Evolutionary conservation across 768 basidiomycete species (phyloP), one percentile per base, ranked within the genome.

Genomic region (Russula abietina): DNA sequence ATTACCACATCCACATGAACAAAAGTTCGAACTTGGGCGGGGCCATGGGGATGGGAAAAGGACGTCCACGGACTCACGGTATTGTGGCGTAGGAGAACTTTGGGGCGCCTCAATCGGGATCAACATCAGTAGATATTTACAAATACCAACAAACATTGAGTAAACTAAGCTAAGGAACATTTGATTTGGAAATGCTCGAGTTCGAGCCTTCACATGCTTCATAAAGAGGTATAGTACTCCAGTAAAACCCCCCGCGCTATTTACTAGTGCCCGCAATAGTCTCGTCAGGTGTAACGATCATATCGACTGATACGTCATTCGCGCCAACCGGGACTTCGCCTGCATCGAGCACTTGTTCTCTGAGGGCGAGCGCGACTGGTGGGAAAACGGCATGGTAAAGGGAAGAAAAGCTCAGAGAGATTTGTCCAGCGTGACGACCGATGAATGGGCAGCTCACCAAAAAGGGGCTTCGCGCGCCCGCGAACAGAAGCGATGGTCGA

Each of bases 231-330:
- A n/a, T n/a, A n/a, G n/a, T 30, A 4, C 12, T 4, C 19, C 17
- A 3, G 9, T 12, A 19, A 17, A n/a, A 32, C 33, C 30, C 3
- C n/a, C 32, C 24, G 4, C 8, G 36, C 26, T 45, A 32, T 3
- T 26, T 6, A 10, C 28, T 11, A 30, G 43, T 16, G 28, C 2
- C 22, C 4, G 43, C n/a, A 7, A 75, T 66, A 64, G 76, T 72
- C 52, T 73, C 77, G 59, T 79, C 74, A 22, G 79, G 76, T 39
- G 83, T 82, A 50, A 88, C 73, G 61, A 89, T 77, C 52, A 78
- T 71, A 70, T 89, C 83, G 74, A 89, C 75, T 66, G 78, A 81
- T 80, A 85, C 85, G 72, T 89, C 88, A 67, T 78, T 76, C 55
- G 79, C 77, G 19, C 70, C 80, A 56, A 78, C 77, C 8, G 87